A percentile compares a stretch with the other conserved stretches of the same genome.
Conservation (phyloP, 2,329 filamentous ascomycete genomes). For the Fusarium mangiferae region DNA sequence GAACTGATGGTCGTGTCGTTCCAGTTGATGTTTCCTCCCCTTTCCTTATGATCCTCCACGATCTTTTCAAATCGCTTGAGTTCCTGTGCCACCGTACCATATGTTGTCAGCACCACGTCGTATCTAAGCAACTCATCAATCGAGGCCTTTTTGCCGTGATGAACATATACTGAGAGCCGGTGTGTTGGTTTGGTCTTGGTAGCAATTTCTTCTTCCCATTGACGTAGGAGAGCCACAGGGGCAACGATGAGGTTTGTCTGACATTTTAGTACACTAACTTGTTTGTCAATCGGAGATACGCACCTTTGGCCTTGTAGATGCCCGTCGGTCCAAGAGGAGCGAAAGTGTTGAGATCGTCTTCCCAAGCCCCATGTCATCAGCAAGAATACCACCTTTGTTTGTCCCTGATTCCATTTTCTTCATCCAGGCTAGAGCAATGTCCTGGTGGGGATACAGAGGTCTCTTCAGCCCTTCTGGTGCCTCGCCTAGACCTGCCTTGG, state of each 20-base stretch:
- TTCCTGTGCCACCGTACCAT: conserved; percentile 74
- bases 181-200: conserved; percentile 71
- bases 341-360: conserved; percentile 89
- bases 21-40: conserved; percentile 50
- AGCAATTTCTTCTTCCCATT: conserved; percentile 85
- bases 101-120: conserved; percentile 87
- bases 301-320: conserved; percentile 55
- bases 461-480: conserved; percentile 76
- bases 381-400: conserved; percentile 88
- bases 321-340: conserved; percentile 76
- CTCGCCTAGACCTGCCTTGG: conserved; percentile 69
- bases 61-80: conserved; percentile 71
- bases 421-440: conserved; percentile 86
- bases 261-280: conserved; percentile 36
- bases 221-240: conserved; percentile 80
- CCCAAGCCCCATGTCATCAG: conserved; percentile 93
- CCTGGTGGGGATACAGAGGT: conserved; percentile 82
- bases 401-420: conserved; percentile 79
- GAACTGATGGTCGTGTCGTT: conserved; percentile 50
- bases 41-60: conserved; percentile 55
- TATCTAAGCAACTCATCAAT: conserved; percentile 71
- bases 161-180: conserved; percentile 72
- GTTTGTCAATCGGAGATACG: neutral
- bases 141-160: conserved; percentile 75
- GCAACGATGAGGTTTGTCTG: conserved; percentile 86